phyloP scores from a whole-genome alignment of 768 basidiomycete species.

The Hericium alpestre region DNA sequence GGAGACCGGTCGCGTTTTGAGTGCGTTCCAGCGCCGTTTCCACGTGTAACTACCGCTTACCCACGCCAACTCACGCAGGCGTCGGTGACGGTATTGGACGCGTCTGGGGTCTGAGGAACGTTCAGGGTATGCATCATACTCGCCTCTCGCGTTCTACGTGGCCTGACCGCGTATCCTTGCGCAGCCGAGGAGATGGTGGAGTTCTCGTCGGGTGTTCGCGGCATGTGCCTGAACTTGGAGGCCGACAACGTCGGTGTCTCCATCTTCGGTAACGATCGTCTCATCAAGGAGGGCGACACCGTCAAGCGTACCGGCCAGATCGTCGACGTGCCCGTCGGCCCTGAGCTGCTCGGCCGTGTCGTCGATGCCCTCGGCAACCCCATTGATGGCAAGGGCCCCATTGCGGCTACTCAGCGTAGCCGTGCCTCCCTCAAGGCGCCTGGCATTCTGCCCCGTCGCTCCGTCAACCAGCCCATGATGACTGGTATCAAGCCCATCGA shows the following conservation, averaged over 20 bases:
- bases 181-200: slow-evolving; percentile 99
- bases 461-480: slow-evolving; percentile 99
- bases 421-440: slow-evolving; percentile 98
- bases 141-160: slow-evolving; percentile 5
- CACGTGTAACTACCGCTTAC: slow-evolving; percentile 16
- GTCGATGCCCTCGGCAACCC: slow-evolving; percentile 99
- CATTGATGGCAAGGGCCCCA: slow-evolving; percentile 98
- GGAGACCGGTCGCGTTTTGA: slow-evolving; percentile 98
- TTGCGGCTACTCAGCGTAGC: slow-evolving; percentile 85
- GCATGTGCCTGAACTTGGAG: slow-evolving; percentile 99
- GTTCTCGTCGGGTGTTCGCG: slow-evolving; percentile 98
- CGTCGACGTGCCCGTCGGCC: slow-evolving; percentile 99
- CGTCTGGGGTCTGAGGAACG: slow-evolving; percentile 98
- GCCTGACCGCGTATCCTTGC: slow-evolving; percentile 14
- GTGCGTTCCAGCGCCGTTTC: slow-evolving; percentile 37
- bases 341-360: slow-evolving; percentile 94
- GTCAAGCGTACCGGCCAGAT: slow-evolving; percentile 99
- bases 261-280: slow-evolving; percentile 96
- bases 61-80: slow-evolving; percentile 36
- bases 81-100: slow-evolving; percentile 99
- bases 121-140: slow-evolving; percentile 60
- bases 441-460: slow-evolving; percentile 97
- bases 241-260: slow-evolving; percentile 99
- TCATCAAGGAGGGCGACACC: slow-evolving; percentile 99
- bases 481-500: slow-evolving; percentile 99